Percentiles rank a stretch among this genome's conserved stretches.
phyloP scores from a whole-genome alignment of 805 yeast genomes.

The Candida coquimbonensis region DNA sequence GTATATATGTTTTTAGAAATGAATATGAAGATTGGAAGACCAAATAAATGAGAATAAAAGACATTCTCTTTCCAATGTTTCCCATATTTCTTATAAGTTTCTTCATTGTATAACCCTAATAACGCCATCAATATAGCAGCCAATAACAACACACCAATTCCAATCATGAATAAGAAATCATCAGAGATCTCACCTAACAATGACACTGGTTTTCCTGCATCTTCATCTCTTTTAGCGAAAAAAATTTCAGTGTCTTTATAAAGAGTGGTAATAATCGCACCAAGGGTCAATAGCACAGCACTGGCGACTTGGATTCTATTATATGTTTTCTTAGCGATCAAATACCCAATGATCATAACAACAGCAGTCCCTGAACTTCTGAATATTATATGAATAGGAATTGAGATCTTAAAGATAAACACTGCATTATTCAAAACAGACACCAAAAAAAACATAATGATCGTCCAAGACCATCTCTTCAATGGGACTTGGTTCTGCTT shows the following conservation, averaged over 20 bases:
- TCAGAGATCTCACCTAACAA: slow-evolving; percentile 6
- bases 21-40: slow-evolving; percentile 45
- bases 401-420: slow-evolving; percentile 46
- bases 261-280: slow-evolving; percentile 40
- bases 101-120: slow-evolving; percentile 53
- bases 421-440: slow-evolving; percentile 51
- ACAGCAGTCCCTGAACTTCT: slow-evolving; percentile 57
- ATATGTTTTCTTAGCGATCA: slow-evolving; percentile 40
- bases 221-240: slow-evolving; percentile 13
- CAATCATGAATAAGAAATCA: slow-evolving; percentile 19
- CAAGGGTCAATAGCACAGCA: slow-evolving; percentile 44
- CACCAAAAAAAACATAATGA: slow-evolving; percentile 41
- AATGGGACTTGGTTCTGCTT: slow-evolving; percentile 34
- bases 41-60: slow-evolving; percentile 52
- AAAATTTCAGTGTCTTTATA: slow-evolving; percentile 25
- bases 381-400: slow-evolving; percentile 60
- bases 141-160: slow-evolving; percentile 32
- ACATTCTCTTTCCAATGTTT: slow-evolving; percentile 59
- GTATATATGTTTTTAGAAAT: slow-evolving; percentile 25
- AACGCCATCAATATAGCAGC: slow-evolving; percentile 48
- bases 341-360: slow-evolving; percentile 48
- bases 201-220: background rate
- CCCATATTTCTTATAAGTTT: slow-evolving; percentile 42
- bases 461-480: slow-evolving; percentile 36
- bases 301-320: slow-evolving; percentile 38